phyloP scores from a whole-genome alignment of 2,329 filamentous ascomycete species.

The Cladophialophora immunda region DNA sequence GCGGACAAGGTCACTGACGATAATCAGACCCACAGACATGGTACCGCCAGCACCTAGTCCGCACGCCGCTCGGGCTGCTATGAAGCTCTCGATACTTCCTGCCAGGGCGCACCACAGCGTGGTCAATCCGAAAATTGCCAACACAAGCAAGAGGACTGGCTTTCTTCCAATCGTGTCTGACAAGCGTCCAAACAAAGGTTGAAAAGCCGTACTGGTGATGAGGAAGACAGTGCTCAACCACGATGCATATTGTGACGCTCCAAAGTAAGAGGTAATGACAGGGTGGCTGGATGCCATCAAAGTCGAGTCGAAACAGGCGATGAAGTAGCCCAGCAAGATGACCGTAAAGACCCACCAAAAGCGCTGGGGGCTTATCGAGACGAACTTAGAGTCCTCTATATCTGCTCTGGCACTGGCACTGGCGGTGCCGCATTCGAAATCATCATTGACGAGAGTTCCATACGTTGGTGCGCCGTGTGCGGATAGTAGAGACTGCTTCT shows the following conservation, averaged over 20 bases:
- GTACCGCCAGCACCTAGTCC: slow-evolving; percentile 77
- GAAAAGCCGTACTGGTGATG: slow-evolving; percentile 79
- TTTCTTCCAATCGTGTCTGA: slow-evolving; percentile 71
- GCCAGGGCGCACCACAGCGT: slow-evolving; percentile 70
- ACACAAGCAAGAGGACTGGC: slow-evolving; percentile 69
- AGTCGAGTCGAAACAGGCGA: slow-evolving; percentile 74
- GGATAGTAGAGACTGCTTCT: slow-evolving; percentile 6
- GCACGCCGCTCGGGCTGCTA: slow-evolving; percentile 65
- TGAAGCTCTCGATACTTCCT: slow-evolving; percentile 70
- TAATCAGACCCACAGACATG: slow-evolving; percentile 73
- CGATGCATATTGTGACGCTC: slow-evolving; percentile 77
- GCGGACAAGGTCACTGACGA: slow-evolving; percentile 65
- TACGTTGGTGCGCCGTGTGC: not conserved
- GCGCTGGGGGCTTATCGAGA: slow-evolving; percentile 42
- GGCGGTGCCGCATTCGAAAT: not conserved
- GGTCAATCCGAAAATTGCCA: slow-evolving; percentile 70
- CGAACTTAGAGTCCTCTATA: slow-evolving; percentile 26
- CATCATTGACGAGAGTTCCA: slow-evolving; percentile 24
- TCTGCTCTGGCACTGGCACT: not conserved
- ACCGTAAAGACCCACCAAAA: slow-evolving; percentile 72
- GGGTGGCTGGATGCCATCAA: slow-evolving; percentile 84
- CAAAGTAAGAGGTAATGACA: slow-evolving; percentile 81
- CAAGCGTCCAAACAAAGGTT: slow-evolving; percentile 76
- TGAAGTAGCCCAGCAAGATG: slow-evolving; percentile 65
- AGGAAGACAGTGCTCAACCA: slow-evolving; percentile 84